Percentiles rank a stretch among this genome's conserved stretches.
Evolutionary conservation across 2,329 filamentous ascomycete species (phyloP).

Genomic region (Aspergillus jensenii): DNA sequence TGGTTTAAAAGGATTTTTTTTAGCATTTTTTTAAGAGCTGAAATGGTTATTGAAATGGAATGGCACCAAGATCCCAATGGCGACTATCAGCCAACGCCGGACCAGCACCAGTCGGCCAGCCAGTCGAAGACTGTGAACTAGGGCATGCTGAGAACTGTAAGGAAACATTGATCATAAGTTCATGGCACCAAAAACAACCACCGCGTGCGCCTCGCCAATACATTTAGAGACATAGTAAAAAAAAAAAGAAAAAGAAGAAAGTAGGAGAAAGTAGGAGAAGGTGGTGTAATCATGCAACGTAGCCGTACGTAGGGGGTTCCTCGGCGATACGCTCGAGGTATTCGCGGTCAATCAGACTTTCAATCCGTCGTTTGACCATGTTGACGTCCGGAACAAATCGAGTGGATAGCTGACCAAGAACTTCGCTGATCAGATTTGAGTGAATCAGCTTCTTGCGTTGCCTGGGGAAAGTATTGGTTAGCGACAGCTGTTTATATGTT

Average conservation of each 20-base stretch:
- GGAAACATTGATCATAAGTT: background rate
- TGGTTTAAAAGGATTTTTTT: background rate
- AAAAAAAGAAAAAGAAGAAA: background rate
- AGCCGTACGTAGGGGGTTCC: conserved; percentile 47
- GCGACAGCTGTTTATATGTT: background rate
- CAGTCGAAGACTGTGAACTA: too few relatives aligned
- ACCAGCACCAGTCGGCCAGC: background rate
- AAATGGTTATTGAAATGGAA: background rate
- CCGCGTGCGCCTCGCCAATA: background rate
- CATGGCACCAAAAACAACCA: background rate
- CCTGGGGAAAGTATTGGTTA: conserved; percentile 22
- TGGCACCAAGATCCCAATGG: background rate
- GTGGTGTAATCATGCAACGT: conserved; percentile 36
- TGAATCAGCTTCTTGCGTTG: conserved; percentile 51
- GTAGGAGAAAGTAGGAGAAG: background rate
- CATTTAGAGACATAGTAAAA: background rate
- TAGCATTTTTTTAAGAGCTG: background rate
- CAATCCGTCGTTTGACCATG: conserved; percentile 55
- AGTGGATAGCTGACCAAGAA: conserved; percentile 48
- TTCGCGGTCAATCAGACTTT: conserved; percentile 54
- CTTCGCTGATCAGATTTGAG: conserved; percentile 51
- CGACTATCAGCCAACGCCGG: background rate
- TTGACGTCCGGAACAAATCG: conserved; percentile 53
- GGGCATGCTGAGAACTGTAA: background rate
- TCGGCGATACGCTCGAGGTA: conserved; percentile 49